Base-by-base conservation (phyloP, 2,329 filamentous ascomycete species). In the Penicillium sp. region DNA sequence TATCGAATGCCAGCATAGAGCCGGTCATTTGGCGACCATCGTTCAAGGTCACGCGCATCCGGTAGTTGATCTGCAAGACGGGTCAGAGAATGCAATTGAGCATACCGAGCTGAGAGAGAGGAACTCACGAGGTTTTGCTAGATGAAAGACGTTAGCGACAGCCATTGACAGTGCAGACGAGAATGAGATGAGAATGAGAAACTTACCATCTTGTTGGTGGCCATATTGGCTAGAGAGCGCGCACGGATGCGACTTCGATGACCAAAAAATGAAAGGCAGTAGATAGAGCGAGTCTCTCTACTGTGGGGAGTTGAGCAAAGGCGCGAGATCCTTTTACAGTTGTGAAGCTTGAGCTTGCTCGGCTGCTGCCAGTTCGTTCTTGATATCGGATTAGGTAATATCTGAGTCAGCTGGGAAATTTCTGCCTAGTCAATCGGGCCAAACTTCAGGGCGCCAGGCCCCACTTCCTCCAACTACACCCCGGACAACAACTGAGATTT, bases 1-100 rank as follows among this genome's bases (percentile, higher is more conserved):
- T 97, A 77, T 99, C 94, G 70, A 97, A 99, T 50, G 94, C 94
- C 65, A 99, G 85, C 90, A 99, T 96, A 76, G 97, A 92, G 58
- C 92, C 94, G 39, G 92, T 92, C 87, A 99, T 95, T 76, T 97
- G 91, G 70, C 94, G 88, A 62, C 91, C 91, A 79, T 99, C 94
- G 71, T 90, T 91, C 74, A 99, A 83, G 53, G 92, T 97, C 62
- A 97, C 88, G 73, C 93, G 88, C 92, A 99, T 97, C 77, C 93
- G 91, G 83, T 96, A 97, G 81, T 99, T 97, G 83, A 99, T 96
- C 94, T 97, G 52, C 22, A 38, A 49, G 10, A 55, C 5, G 49
- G 8, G 90, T 97, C 66, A 70, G 63, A 55, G 16, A 44, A 29
- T 43, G 10, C 5, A 40, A 49, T 29, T 41, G 24, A 38, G 7